A percentile compares a stretch with the other conserved stretches of the same genome.
These are phyloP conservation scores for Aspergillus sclerotioniger DNA, from an alignment of 495 filamentous ascomycete genomes.

Conservation along the genomic window DNA sequence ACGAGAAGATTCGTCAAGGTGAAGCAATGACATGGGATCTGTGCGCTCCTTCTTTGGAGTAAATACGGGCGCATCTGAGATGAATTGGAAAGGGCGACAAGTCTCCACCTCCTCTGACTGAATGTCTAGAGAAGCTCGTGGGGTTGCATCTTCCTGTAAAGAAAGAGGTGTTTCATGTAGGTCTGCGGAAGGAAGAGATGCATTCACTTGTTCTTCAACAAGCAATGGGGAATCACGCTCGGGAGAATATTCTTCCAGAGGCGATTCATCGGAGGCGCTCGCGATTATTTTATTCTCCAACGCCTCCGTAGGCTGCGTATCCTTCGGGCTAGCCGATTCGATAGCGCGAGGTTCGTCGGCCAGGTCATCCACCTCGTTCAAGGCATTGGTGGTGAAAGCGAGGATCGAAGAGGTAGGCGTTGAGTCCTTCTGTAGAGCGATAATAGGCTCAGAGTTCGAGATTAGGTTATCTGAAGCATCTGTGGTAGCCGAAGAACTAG, in stretches of 20 bases:
- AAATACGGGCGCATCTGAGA: background rate
- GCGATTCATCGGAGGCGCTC: no score
- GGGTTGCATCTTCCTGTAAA: background rate
- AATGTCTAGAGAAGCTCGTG: background rate
- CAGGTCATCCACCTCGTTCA: background rate
- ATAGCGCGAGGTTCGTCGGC: background rate
- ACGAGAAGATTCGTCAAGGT: background rate
- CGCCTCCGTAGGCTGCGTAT: background rate
- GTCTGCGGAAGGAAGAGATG: background rate
- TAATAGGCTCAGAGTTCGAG: background rate
- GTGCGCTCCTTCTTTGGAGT: background rate
- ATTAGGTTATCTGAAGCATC: background rate
- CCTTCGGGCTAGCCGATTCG: background rate
- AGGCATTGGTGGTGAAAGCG: background rate
- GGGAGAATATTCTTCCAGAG: no score
- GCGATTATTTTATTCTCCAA: no score
- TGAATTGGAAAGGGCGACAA: background rate
- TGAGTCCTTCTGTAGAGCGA: background rate
- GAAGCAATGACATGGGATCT: background rate
- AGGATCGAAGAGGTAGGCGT: background rate
- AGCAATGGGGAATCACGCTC: background rate
- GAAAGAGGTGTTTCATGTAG: background rate
- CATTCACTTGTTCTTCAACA: background rate
- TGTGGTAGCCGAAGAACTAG: background rate
- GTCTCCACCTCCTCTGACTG: background rate